Evolutionary conservation across 768 basidiomycete genomes (phyloP).

Genomic region (Psilocybe subaeruginosa): DNA sequence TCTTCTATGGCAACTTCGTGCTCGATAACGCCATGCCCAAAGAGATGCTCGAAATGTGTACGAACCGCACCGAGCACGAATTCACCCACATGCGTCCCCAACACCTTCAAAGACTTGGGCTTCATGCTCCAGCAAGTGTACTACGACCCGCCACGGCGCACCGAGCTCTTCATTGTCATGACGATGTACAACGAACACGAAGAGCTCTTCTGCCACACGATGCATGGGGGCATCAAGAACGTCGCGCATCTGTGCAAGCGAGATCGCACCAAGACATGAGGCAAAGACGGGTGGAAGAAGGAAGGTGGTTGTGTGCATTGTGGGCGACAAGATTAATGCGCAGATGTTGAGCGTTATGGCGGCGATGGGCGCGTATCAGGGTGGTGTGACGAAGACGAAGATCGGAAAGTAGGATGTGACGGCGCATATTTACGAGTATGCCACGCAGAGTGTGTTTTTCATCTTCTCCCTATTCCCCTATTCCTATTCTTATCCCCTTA

Average conservation of each 20-base stretch:
- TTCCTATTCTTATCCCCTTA: conserved; percentile 55
- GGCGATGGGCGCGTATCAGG: conserved; percentile 93
- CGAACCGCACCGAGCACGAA: conserved; percentile 78
- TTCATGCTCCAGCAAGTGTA: conserved; percentile 91
- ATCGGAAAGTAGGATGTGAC: conserved; percentile 83
- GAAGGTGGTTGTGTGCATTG: conserved; percentile 93
- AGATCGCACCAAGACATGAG: conserved; percentile 92
- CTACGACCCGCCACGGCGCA: conserved; percentile 88
- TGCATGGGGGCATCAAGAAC: conserved; percentile 97
- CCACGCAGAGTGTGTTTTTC: conserved; percentile 74
- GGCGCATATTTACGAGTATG: conserved; percentile 94
- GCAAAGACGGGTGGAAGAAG: conserved; percentile 97
- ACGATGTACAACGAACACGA: conserved; percentile 99
- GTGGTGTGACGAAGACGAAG: conserved; percentile 85
- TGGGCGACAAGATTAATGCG: conserved; percentile 89
- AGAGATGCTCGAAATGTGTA: conserved; percentile 87
- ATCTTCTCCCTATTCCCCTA: neutral
- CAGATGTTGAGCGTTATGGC: conserved; percentile 86
- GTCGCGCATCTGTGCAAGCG: conserved; percentile 87
- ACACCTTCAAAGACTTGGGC: conserved; percentile 79
- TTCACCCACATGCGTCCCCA: conserved; percentile 95
- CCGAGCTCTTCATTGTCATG: conserved; percentile 96
- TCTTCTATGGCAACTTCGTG: conserved; percentile 94
- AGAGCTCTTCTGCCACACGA: conserved; percentile 86
- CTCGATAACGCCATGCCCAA: conserved; percentile 88